Evolutionary conservation across 495 filamentous ascomycete genomes (phyloP).

Genomic region (Copromyces sp.): DNA sequence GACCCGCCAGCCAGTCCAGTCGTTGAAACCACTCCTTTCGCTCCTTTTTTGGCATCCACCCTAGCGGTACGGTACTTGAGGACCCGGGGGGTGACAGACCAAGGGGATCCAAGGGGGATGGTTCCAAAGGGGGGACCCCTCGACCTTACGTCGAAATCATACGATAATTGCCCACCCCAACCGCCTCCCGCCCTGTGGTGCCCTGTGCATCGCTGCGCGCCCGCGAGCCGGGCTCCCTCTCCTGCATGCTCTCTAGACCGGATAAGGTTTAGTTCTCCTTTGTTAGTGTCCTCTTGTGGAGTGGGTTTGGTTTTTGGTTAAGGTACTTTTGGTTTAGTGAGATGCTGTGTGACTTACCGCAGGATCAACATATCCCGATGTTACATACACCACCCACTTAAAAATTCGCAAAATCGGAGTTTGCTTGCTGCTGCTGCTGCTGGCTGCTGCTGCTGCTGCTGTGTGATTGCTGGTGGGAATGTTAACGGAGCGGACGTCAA

Average conservation of each 20-base stretch:
- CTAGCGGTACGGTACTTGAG: background rate
- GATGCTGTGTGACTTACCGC: background rate
- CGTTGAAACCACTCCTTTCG: background rate
- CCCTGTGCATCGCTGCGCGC: background rate
- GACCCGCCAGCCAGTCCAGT: background rate
- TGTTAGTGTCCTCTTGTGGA: background rate
- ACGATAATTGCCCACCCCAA: background rate
- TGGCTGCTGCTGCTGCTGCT: no score
- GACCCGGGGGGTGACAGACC: background rate
- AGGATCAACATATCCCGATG: background rate
- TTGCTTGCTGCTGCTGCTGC: background rate
- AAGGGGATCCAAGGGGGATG: background rate
- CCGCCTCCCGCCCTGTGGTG: background rate
- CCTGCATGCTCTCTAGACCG: background rate
- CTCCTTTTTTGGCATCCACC: background rate
- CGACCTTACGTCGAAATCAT: background rate
- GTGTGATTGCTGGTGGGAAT: background rate
- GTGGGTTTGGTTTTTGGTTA: background rate
- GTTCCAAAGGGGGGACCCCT: background rate
- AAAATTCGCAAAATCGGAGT: background rate
- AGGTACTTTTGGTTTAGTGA: background rate
- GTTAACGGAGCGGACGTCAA: background rate
- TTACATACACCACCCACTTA: background rate
- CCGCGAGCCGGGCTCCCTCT: background rate
- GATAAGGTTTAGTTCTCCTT: background rate